Evolutionary conservation across 352 stramenopile species (phyloP), one percentile per base, ranked within the genome.

Genomic region (Hyaloperonospora brassicae): DNA sequence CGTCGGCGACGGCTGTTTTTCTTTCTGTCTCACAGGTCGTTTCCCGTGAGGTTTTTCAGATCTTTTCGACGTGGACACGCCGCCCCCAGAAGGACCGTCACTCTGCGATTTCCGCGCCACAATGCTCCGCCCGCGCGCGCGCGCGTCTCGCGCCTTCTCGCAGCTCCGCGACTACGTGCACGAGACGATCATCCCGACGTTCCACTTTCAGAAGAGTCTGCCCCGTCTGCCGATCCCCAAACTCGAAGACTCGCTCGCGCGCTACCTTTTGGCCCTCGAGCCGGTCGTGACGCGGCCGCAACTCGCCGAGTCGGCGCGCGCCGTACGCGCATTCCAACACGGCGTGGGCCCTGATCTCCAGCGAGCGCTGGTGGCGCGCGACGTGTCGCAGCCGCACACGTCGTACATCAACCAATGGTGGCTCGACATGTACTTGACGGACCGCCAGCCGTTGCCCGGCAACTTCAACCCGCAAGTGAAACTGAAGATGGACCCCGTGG

Each of bases 321-420:
- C 78, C 2, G 83, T 87, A 8, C 23, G 61, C 35, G 62, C 66
- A n/a, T 95, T 95, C 57, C 56, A 71, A 42, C 53, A 39, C 10
- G 73, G 78, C 43, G 68, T 77, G 13, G 84, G 84, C 1, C 72
- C 76, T 5, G 52, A 83, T 21, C 70, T 95, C 17, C 86, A 96
- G 42, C 64, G 66, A 10, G 80, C 82, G 53, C 68, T 96, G 31
- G 58, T 95, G 21, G 79, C 67, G 5, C 71, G 80, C 23, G 87
- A 96, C 62, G 75, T 81, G 5, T 72, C 73, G 38, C 78, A 95
- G 65, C 73, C 70, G 55, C 75, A 95, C 69, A 95, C 87, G 66
- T 93, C 79, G 57, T 96, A 95, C 66, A 95, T 95, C 62, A 94
- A 95, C 72, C 73, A 93, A 56, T 95, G 86, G 84, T 96, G 87